A percentile compares a stretch with the other conserved stretches of the same genome.
Conservation (phyloP, 2,329 filamentous ascomycete genomes). For the Penicillium sp. region DNA sequence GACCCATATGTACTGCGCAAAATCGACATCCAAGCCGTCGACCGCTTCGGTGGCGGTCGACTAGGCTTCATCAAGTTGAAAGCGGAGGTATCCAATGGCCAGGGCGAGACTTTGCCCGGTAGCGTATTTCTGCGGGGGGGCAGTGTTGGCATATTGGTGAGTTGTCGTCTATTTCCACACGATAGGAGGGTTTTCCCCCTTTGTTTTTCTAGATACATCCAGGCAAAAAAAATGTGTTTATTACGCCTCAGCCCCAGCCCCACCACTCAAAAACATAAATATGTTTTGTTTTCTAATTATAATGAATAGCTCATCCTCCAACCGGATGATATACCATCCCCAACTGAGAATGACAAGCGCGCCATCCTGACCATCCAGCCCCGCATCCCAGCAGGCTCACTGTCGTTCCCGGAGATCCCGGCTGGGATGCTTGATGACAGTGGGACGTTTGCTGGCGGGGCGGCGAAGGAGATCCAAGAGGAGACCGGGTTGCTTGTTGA, state of each 20-base stretch:
- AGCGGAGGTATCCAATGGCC: conserved; percentile 52
- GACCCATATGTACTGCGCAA: conserved; percentile 51
- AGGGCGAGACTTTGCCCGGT: conserved; percentile 53
- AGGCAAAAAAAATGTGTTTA: too few species aligned
- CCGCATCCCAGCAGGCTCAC: conserved; percentile 54
- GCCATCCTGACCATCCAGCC: conserved; percentile 58
- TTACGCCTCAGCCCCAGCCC: background rate
- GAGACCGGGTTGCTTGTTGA: conserved; percentile 55
- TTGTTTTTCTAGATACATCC: background rate
- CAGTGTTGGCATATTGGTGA: conserved; percentile 57
- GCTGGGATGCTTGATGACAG: conserved; percentile 60
- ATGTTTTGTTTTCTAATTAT: background rate
- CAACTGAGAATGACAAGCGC: conserved; percentile 45
- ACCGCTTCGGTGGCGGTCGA: conserved; percentile 50
- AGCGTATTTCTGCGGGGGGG: conserved; percentile 58
- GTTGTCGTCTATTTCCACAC: conserved; percentile 11
- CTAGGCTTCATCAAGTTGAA: conserved; percentile 59
- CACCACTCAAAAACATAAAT: background rate
- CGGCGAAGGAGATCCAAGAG: conserved; percentile 57
- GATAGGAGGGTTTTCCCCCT: background rate
- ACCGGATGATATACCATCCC: conserved; percentile 47
- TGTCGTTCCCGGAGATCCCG: conserved; percentile 57
- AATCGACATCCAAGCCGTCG: conserved; percentile 55
- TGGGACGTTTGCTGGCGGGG: conserved; percentile 53
- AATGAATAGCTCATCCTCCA: conserved; percentile 53